These are phyloP conservation scores for Podaxis carcinomalis DNA, from an alignment of 768 basidiomycete species.

Conservation along the genomic window DNA sequence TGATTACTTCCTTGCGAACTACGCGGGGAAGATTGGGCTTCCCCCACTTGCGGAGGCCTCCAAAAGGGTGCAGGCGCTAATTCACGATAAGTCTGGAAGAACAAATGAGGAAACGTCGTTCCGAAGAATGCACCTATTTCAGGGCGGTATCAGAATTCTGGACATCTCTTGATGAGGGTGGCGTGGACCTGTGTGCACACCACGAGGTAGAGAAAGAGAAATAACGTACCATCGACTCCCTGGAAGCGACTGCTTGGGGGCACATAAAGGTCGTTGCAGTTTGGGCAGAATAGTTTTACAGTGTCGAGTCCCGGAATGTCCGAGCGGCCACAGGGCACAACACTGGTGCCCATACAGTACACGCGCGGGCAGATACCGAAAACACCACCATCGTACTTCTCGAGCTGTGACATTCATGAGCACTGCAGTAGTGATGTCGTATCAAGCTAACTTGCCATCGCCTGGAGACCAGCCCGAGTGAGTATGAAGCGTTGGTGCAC, in stretches of 20 bases:
- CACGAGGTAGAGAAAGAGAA: neutral
- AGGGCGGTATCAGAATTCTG: constrained; percentile 3
- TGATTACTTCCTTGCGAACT: constrained; percentile 46
- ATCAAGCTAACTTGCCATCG: constrained; percentile 66
- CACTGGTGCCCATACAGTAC: constrained; percentile 82
- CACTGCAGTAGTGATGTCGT: constrained; percentile 9
- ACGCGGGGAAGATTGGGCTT: constrained; percentile 55
- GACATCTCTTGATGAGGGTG: neutral
- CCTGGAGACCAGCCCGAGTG: constrained; percentile 88
- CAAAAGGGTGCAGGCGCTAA: constrained; percentile 92
- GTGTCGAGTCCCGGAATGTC: constrained; percentile 96
- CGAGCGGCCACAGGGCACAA: constrained; percentile 92
- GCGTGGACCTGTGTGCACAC: neutral
- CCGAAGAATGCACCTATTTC: constrained; percentile 93
- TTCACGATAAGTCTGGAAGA: constrained; percentile 97
- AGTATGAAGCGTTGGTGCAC: constrained; percentile 98
- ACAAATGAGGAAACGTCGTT: constrained; percentile 96
- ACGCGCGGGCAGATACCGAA: constrained; percentile 97
- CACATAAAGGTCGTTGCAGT: constrained; percentile 95
- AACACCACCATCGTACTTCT: constrained; percentile 89
- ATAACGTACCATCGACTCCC: constrained; percentile 82
- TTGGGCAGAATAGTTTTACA: constrained; percentile 96
- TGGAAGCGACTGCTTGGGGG: constrained; percentile 95
- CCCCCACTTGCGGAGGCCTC: constrained; percentile 59
- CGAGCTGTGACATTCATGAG: constrained; percentile 54